Evolutionary conservation across 345 rosid genomes (phyloP).

Genomic region (Sisymbrium irio): DNA sequence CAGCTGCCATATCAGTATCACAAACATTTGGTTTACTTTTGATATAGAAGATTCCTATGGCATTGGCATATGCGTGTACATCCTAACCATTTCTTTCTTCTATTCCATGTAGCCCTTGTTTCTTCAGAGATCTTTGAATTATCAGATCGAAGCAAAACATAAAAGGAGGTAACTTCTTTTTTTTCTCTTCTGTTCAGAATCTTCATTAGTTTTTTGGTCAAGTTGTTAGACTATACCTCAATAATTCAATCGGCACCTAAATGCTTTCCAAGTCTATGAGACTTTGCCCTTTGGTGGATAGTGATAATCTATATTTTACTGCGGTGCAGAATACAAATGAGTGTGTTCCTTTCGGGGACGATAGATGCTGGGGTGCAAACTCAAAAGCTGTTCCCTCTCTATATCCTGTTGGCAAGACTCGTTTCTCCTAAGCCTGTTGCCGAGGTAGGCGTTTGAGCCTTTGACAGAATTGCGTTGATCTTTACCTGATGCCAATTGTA

Average conservation of each 20-base stretch:
- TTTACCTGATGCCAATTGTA: neutral
- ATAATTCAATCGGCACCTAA: neutral
- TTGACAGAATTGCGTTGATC: neutral
- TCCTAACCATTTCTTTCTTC: neutral
- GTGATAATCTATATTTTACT: neutral
- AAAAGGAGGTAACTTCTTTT: conserved; percentile 57
- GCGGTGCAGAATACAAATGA: conserved; percentile 70
- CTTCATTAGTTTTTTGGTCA: neutral
- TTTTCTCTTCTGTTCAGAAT: neutral
- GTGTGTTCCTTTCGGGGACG: conserved; percentile 53
- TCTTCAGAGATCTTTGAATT: conserved; percentile 82
- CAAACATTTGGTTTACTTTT: conserved; percentile 2
- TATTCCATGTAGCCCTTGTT: conserved; percentile 60
- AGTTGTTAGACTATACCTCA: neutral
- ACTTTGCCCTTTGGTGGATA: conserved; percentile 1
- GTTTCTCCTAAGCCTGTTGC: conserved; percentile 49
- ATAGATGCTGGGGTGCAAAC: conserved; percentile 52
- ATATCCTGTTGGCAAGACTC: conserved; percentile 75
- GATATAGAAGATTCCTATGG: neutral
- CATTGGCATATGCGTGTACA: neutral
- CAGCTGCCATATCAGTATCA: neutral
- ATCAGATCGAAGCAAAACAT: conserved; percentile 82
- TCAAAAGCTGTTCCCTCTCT: conserved; percentile 64
- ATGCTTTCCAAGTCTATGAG: neutral
- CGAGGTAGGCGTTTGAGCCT: conserved; percentile 51